These are phyloP conservation scores for Populus trichocarpa DNA, from an alignment of 441 rosid genomes.

Conservation along the genomic window DNA sequence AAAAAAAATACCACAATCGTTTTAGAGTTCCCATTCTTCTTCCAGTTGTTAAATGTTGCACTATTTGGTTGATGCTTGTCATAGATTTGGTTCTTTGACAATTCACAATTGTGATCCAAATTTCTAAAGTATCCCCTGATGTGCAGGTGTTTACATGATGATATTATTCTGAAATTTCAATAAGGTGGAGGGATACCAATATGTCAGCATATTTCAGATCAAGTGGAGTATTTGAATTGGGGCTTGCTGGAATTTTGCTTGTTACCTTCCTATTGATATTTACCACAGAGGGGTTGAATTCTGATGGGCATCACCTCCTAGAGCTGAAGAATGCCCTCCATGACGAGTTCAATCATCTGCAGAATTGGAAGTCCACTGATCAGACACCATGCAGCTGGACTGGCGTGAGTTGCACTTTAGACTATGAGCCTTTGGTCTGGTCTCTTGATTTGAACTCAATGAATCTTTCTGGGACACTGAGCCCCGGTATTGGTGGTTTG, in stretches of 20 bases:
- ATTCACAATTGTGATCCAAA: slow-evolving; percentile 9
- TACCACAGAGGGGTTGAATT: slow-evolving; percentile 56
- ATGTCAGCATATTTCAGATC: slow-evolving; percentile 27
- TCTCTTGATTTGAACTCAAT: slow-evolving; percentile 67
- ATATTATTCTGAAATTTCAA: slow-evolving; percentile 7
- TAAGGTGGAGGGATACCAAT: slow-evolving; percentile 20
- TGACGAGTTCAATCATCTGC: slow-evolving; percentile 51
- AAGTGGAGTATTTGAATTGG: slow-evolving; percentile 31
- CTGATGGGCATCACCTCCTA: slow-evolving; percentile 66
- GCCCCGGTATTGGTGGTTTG: slow-evolving; percentile 64
- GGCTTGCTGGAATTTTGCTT: slow-evolving; percentile 28
- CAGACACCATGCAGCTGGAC: slow-evolving; percentile 83
- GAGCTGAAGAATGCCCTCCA: slow-evolving; percentile 60
- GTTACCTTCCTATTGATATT: slow-evolving; percentile 36
- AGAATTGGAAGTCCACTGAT: slow-evolving; percentile 65
- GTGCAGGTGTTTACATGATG: slow-evolving; percentile 27
- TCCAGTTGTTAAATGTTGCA: not conserved
- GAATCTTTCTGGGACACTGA: slow-evolving; percentile 81
- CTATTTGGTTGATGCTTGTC: slow-evolving; percentile 6
- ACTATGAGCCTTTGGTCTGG: slow-evolving; percentile 43
- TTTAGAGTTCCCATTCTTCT: not conserved
- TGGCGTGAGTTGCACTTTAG: slow-evolving; percentile 76
- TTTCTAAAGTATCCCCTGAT: slow-evolving; percentile 10
- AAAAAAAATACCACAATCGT: not conserved
- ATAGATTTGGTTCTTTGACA: slow-evolving; percentile 7